A percentile compares a stretch with the other conserved stretches of the same genome.
Conservation (phyloP, 1,139 yeast genomes). For the Blastobotrys ciferrii region DNA sequence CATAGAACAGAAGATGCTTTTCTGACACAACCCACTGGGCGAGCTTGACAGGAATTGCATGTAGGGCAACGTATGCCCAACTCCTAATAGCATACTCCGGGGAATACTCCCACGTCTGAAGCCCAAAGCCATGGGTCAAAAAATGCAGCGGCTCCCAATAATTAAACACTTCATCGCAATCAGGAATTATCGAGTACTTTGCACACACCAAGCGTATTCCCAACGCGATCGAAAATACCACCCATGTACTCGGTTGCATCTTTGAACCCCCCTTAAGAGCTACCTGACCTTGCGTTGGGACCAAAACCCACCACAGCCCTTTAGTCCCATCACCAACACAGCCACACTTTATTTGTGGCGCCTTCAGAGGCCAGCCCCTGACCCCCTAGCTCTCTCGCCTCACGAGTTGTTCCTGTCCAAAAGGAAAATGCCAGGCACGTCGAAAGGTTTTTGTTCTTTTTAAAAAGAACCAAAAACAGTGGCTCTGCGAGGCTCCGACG, state of each 20-base stretch:
- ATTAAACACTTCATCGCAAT: slow-evolving; percentile 85
- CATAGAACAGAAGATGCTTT: slow-evolving; percentile 41
- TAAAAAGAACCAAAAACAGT: no score
- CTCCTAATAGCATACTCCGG: slow-evolving; percentile 88
- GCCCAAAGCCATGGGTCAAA: slow-evolving; percentile 76
- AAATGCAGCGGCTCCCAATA: slow-evolving; percentile 90
- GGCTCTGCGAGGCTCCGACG: no score
- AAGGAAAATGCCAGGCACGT: no score
- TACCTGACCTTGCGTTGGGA: not conserved
- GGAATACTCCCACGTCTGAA: slow-evolving; percentile 96
- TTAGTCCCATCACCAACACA: not conserved
- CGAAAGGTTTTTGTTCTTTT: no score
- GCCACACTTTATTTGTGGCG: not conserved
- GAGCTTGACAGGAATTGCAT: slow-evolving; percentile 32
- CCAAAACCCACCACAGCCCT: not conserved
- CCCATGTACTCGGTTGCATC: slow-evolving; percentile 10
- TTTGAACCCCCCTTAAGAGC: not conserved
- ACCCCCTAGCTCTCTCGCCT: no score
- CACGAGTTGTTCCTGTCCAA: no score
- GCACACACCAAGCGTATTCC: slow-evolving; percentile 48
- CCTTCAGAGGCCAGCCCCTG: no score
- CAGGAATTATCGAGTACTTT: slow-evolving; percentile 65
- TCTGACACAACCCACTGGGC: slow-evolving; percentile 11
- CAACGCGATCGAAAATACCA: slow-evolving; percentile 23
- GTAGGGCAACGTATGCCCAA: slow-evolving; percentile 57